Base-by-base conservation (phyloP, 257 asterid genomes). In the Solanum etuberosum region DNA sequence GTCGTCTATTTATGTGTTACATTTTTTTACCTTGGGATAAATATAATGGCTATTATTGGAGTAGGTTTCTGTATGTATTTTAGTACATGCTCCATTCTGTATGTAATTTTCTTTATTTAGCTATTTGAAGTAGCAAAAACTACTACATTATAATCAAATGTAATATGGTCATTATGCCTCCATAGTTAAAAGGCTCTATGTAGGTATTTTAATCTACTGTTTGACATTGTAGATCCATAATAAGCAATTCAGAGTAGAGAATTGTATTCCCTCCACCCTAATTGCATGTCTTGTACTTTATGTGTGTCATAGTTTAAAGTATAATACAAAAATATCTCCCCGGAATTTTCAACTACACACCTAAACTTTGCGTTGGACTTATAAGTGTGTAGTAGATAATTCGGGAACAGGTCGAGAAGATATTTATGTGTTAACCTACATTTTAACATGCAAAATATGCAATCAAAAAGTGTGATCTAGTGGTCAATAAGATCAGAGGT, bases 1-100 rank as follows among this genome's bases (percentile, higher is more conserved):
- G 8, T 1, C 1, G 20, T 65, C 34, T 65, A 63, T 63, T 63
- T 63, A 25, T n/a, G 72, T 25, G 72, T 65, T 25, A 14, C 86
- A 89, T 91, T 90, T 92, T 91, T 92, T 85, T 37, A 86, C 87
- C 11, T 46, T 84, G 51, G 65, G 88, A 76, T 51, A 29, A 68
- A 68, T 31, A 68, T 68, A 73, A 59, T 86, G 85, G 89, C 77
- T 88, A 7, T 87, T 83, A 70, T 32, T 70, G 67, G 87, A 85
- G 67, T 67, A 74, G 78, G 71, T 20, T 71, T 81, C 48, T 43
- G 81, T 20, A 65, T 84, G 61, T 77, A 83, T 29, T 32, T 31
- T 88, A 76, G 77, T 37, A 83, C 9, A 84, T 63, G 86, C 85
- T 77, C 42, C 68, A 48, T 68, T 83, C 8, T 43, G 71, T 72